Evolutionary conservation across 495 filamentous ascomycete genomes (phyloP).

Genomic region (Glutinoglossum americanum): DNA sequence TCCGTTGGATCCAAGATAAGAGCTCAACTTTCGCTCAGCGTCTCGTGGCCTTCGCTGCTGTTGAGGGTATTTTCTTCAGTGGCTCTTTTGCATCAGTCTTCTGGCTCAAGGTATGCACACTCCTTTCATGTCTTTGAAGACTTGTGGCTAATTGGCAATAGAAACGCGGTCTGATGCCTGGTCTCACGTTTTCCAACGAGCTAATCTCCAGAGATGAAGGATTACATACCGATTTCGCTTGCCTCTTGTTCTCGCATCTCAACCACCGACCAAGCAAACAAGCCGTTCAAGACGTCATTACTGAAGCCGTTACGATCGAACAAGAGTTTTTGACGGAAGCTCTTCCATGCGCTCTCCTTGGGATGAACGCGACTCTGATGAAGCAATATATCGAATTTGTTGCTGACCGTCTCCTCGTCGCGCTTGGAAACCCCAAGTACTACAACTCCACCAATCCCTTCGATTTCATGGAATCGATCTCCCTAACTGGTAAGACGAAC

Average conservation of each 20-base stretch:
- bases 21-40: conserved; percentile 87
- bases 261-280: conserved; percentile 72
- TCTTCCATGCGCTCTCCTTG: conserved; percentile 73
- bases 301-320: conserved; percentile 84
- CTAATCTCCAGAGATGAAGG: conserved; percentile 98
- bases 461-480: conserved; percentile 99
- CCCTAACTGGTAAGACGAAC: conserved; percentile 96
- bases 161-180: conserved; percentile 98
- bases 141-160: not conserved
- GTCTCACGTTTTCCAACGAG: conserved; percentile 97
- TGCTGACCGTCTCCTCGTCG: conserved; percentile 77
- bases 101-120: conserved; percentile 51
- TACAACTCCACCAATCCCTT: conserved; percentile 90
- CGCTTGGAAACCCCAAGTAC: conserved; percentile 82
- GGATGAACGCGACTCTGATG: conserved; percentile 96
- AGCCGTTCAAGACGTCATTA: conserved; percentile 68
- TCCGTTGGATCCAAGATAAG: conserved; percentile 82
- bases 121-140: not conserved
- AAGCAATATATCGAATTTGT: conserved; percentile 99
- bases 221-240: conserved; percentile 98
- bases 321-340: conserved; percentile 96
- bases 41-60: conserved; percentile 89
- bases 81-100: conserved; percentile 99
- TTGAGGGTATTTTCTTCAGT: conserved; percentile 99
- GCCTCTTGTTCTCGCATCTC: conserved; percentile 84